A percentile compares a stretch with the other conserved stretches of the same genome.
Evolutionary conservation across 345 rosid species (phyloP).

Genomic region (Crucihimalaya himalaica): DNA sequence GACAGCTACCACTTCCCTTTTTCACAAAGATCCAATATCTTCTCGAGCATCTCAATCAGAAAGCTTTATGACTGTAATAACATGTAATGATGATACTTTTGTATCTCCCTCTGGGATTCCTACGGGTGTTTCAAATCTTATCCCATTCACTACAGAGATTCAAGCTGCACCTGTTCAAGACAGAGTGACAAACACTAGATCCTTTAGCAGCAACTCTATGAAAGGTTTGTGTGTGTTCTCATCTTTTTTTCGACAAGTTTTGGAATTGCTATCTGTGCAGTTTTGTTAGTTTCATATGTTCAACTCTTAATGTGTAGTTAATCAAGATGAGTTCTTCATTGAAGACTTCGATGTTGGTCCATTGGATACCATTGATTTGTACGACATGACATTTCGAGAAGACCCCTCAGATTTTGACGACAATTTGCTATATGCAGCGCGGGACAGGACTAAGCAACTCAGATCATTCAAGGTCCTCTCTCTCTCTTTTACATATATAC

Average conservation of each 20-base stretch:
- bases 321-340: conserved; percentile 40
- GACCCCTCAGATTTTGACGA: conserved; percentile 51
- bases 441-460: conserved; percentile 46
- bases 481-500: not conserved
- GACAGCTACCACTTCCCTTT: conserved; percentile 26
- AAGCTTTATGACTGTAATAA: conserved; percentile 15
- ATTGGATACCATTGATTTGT: conserved; percentile 69
- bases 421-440: conserved; percentile 52
- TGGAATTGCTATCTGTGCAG: conserved; percentile 1
- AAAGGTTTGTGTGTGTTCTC: conserved; percentile 44
- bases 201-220: conserved; percentile 39
- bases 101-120: conserved; percentile 31
- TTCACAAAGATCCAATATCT: conserved; percentile 12
- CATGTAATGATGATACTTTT: conserved; percentile 25
- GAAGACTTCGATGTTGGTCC: conserved; percentile 44
- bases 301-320: conserved; percentile 41
- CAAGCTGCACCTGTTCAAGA: conserved; percentile 24
- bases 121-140: conserved; percentile 31
- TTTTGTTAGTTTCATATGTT: conserved; percentile 10
- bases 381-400: conserved; percentile 55
- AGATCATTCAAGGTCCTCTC: conserved; percentile 71
- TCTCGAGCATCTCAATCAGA: not conserved
- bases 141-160: conserved; percentile 17
- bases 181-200: conserved; percentile 19
- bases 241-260: conserved; percentile 2